Conservation (phyloP, 2,329 filamentous ascomycete species). For the Pseudocercospora musae region DNA sequence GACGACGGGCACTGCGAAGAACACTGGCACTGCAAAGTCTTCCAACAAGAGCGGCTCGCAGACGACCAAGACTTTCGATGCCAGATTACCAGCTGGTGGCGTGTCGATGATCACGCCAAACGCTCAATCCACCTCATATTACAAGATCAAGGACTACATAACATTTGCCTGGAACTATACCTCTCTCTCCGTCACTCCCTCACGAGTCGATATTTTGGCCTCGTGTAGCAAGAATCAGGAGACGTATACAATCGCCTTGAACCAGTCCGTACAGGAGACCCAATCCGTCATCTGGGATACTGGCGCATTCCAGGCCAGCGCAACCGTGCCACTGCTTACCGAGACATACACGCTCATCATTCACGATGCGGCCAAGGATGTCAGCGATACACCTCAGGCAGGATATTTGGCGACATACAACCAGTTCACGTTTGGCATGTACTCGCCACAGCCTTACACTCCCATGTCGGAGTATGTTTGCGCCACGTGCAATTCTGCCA, state of each 20-base stretch:
- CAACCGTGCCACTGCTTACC: slow-evolving; percentile 51
- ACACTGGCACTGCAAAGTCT: slow-evolving; percentile 20
- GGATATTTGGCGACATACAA: slow-evolving; percentile 55
- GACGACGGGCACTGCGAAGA: slow-evolving; percentile 21
- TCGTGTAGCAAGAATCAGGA: slow-evolving; percentile 57
- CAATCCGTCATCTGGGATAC: slow-evolving; percentile 61
- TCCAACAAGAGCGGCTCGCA: slow-evolving; percentile 20
- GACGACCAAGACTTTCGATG: slow-evolving; percentile 47
- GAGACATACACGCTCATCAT: slow-evolving; percentile 64
- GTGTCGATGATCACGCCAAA: slow-evolving; percentile 61
- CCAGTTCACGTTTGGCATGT: slow-evolving; percentile 61
- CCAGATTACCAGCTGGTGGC: slow-evolving; percentile 56
- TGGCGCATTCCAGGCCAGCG: slow-evolving; percentile 48
- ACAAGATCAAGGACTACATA: slow-evolving; percentile 61
- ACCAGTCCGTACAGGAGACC: slow-evolving; percentile 49
- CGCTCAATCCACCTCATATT: slow-evolving; percentile 52
- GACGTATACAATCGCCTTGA: slow-evolving; percentile 60
- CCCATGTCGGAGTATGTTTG: slow-evolving; percentile 47
- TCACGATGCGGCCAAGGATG: slow-evolving; percentile 55
- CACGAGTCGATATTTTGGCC: slow-evolving; percentile 59
- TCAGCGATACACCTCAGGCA: slow-evolving; percentile 50
- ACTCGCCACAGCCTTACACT: slow-evolving; percentile 52
- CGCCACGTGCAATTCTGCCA: slow-evolving; percentile 55
- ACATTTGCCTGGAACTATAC: slow-evolving; percentile 70
- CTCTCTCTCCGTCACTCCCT: slow-evolving; percentile 57